Base-by-base conservation (phyloP, 2,329 filamentous ascomycete species). In the Penicillium sp. region DNA sequence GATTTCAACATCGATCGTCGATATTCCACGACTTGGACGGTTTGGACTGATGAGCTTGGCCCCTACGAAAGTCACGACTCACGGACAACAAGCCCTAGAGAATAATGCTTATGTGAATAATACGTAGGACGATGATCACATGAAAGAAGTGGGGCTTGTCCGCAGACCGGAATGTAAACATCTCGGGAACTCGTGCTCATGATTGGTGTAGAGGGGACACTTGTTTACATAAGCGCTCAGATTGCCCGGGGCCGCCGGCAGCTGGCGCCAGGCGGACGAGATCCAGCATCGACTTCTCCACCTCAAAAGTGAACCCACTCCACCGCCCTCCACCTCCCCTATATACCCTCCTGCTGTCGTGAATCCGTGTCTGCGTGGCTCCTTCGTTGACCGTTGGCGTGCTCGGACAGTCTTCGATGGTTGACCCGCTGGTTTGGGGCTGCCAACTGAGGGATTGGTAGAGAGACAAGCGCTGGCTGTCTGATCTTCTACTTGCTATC, bases 361-460 rank as follows among this genome's bases (percentile, higher is more conserved):
- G 32, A 36, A n/a, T 38, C 34, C 44, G 52, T 35, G 36, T 54
- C 52, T 49, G 34, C 45, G 27, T 49, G 47, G 45, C 37, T 32
- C 33, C 50, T 40, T 32, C 29, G 8, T 8, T 32, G 8, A 5
- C 29, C 29, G 11, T 32, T 32, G 8, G 11, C 29, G 29, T 7
- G 11, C 29, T 32, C 8, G 29, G 11, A 32, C 7, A 7, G 35
- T 52, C 45, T 62, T 68, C 66, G 55, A 70, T 67, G 66, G 68
- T 57, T 56, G 55, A 54, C 58, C 51, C 47, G 56, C 47, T 58
- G 57, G 45, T 60, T 47, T 46, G 50, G 55, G 49, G 54, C 51
- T 56, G 55, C 58, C 61, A 62, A 63, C 65, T 54, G 49, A 61
- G 53, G 56, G 63, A 65, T 64, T 64, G 66, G 63, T 66, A 41